These are phyloP conservation scores for Hansenula anomala DNA, from an alignment of 1,139 yeast genomes.

Conservation along the genomic window DNA sequence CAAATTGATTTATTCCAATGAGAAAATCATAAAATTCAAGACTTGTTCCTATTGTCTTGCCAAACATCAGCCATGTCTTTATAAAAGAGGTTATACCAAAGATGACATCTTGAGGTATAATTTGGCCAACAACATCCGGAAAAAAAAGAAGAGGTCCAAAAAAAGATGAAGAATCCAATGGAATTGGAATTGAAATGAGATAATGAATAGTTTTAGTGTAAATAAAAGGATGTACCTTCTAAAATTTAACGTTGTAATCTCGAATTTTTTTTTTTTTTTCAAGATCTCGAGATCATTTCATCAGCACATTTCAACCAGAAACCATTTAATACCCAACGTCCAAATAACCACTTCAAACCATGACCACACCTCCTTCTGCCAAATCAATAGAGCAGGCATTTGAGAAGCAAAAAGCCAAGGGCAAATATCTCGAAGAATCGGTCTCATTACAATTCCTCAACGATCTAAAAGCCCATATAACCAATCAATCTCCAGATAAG, in stretches of 20 bases:
- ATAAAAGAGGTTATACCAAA: constrained; percentile 18
- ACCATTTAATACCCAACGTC: no score
- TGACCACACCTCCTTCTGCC: not conserved
- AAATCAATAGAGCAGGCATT: constrained; percentile 14
- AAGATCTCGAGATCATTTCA: no score
- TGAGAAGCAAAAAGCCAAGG: constrained; percentile 13
- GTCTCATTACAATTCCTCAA: constrained; percentile 12
- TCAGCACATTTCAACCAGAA: no score
- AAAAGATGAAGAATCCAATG: not conserved
- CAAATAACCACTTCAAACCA: not conserved
- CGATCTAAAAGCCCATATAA: constrained; percentile 16
- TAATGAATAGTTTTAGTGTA: no score
- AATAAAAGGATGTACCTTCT: no score
- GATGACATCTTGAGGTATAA: constrained; percentile 11
- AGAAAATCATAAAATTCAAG: constrained; percentile 18
- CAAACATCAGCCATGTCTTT: constrained; percentile 6
- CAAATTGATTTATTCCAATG: constrained; percentile 12
- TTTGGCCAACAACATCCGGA: not conserved
- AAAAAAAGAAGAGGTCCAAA: constrained; percentile 3
- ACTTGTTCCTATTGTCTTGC: constrained; percentile 16
- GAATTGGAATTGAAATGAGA: no score
- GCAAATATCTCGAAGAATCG: constrained; percentile 13
- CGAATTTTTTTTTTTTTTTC: no score
- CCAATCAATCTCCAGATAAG: constrained; percentile 10
- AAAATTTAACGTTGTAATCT: no score